Base-by-base conservation (phyloP, 768 basidiomycete species). In the Tricholoma matsutake region DNA sequence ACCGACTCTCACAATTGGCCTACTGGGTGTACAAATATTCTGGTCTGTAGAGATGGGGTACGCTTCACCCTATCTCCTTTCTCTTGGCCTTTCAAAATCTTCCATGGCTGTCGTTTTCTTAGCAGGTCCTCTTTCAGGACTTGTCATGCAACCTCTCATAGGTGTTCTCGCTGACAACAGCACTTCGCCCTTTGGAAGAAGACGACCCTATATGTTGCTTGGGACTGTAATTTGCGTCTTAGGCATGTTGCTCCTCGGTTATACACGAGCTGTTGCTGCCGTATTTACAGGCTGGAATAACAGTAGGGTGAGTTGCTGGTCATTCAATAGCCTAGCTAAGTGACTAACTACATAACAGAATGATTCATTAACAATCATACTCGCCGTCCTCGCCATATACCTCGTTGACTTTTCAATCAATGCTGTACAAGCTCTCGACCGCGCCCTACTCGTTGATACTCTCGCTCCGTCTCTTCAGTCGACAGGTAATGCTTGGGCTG, bases 41-140 rank as follows among this genome's bases (percentile, higher is more conserved):
- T 97, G 96, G 96, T 90, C 89, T 1, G 88, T 96, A 11, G 95
- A 97, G 69, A 95, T 97, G 92, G 89, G 92, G 0, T 95, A 96
- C 63, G 87, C 84, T 13, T 86, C 94, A 0, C 96, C 95, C 0
- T 98, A 96, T 73, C 82, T 98, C 1, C 80, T 95, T 57, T 92
- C 93, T 0, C 85, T 97, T 0, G 96, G 96, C 13, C 77, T 97
- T 11, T 86, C 89, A 2, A 96, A 94, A 73, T 88, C 91, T 2
- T 80, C 82, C 62, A 93, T 97, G 86, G 89, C 94, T 0, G 79
- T 93, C 20, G 96, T 97, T 10, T 95, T 98, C 71, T 81, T 96
- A 49, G 96, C 96, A 2, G 96, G 95, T 0, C 96, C 94, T 1
- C 76, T 96, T 6, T 93, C 91, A 0, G 96, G 95, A 2, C 82